Evolutionary conservation across 176 grass and related monocot species (phyloP), one percentile per base, ranked within the genome.

Genomic region (Aegilops sharonensis): DNA sequence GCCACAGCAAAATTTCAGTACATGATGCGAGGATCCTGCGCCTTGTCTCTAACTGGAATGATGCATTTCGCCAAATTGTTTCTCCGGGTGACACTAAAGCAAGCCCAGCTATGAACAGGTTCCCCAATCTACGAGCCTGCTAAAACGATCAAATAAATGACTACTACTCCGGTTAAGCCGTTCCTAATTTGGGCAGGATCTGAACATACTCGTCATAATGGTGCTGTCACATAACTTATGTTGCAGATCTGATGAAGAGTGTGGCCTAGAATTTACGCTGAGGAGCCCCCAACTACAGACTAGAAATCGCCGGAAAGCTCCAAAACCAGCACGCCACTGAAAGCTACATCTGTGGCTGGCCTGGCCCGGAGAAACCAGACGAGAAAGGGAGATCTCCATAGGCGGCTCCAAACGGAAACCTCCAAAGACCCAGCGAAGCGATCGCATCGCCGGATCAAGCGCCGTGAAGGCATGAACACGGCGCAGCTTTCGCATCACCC

Each of bases 181-280:
- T 64, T 5, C 13, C 32, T 24, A 73, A 39, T 36, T 67, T 18
- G 9, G 8, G 13, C 47, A 23, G 24, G 39, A 59, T 32, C 12
- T 52, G 54, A 35, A 6, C 24, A 43, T 2, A 18, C 35, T 31
- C 23, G 20, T n/a, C 72, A 34, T 56, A 77, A 40, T 11, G 20
- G 35, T 43, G 15, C 50, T 34, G 5, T 15, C 24, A 29, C 12
- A 52, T 12, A 47, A 78, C 25, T 34, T 12, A 17, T 65, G 66
- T 31, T 31, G 42, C 75, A 80, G 81, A 89, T 89, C 81, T 84
- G 62, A 79, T 20, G 29, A 37, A 9, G 6, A 69, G 21, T 23
- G 17, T 57, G 1, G 48, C 1, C 74, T 30, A 71, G 5, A 81
- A 75, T 39, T 70, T 1, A 63, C 29, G 27, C 48, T 13, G 2